Base-by-base conservation (phyloP, 208 protist species). In the Trypanosoma rangeli region DNA sequence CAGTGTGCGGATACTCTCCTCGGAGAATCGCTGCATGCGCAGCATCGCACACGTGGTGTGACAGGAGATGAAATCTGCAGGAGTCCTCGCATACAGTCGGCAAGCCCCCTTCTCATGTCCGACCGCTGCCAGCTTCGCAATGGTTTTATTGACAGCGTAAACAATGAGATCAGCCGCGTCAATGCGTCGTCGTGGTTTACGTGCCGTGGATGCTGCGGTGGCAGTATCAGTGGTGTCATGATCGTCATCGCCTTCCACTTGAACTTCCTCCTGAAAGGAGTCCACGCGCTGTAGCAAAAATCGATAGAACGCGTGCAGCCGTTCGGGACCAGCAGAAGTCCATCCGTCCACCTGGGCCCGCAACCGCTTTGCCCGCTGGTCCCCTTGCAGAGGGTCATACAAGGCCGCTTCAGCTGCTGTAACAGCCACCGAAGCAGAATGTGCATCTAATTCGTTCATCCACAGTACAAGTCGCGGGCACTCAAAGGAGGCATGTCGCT, bases 281-380 rank as follows among this genome's bases (percentile, higher is more conserved):
- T 85, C 80, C 9, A 92, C 55, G 66, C 89, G 73, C 5, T 82
- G 70, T 0, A 86, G 64, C 0, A 96, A 53, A 70, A 93, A 94
- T 26, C 87, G 87, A 60, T 93, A 86, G 66, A 93, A 94, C 13
- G 87, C 75, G 37, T 92, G 80, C 8, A 96, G 79, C 29, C 90
- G 76, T 64, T 96, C 90, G 12, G 90, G 87, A 0, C 90, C 90
- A 1, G 87, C 86, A 31, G 80, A 82, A 22, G 79, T 92, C 88
- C 90, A 96, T 35, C 90, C 88, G 35, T 92, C 84, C 44, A 89
- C 90, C 73, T 94, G 90, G 18, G 86, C 86, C 37, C 73, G 74
- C 52, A 96, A 74, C 8, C 84, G 79, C 33, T 60, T 70, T 26
- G 55, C 69, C 52, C 70, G 68, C 44, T 80, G 54, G 9, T 63